Base-by-base conservation (phyloP, 139 green algal species). In the Chlamydomonas applanata region DNA sequence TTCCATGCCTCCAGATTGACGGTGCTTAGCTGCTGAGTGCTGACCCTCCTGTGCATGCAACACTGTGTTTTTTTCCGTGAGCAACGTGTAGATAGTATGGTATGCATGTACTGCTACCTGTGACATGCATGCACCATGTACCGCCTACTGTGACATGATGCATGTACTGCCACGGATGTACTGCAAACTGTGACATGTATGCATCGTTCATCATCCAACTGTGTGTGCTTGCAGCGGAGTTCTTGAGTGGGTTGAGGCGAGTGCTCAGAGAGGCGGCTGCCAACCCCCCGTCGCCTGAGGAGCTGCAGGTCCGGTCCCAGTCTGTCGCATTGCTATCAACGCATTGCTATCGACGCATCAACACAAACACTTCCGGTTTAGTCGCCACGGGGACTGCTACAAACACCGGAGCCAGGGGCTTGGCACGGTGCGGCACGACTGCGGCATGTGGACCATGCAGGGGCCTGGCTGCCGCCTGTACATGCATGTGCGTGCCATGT, bases 171-270 rank as follows among this genome's bases (percentile, higher is more conserved):
- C n/a, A n/a, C n/a, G n/a, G n/a, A n/a, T n/a, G n/a, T n/a, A n/a
- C n/a, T n/a, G n/a, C n/a, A n/a, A n/a, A n/a, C n/a, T n/a, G n/a
- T n/a, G n/a, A n/a, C n/a, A n/a, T n/a, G n/a, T n/a, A n/a, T n/a
- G n/a, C n/a, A 16, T 56, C 46, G 16, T 24, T 13, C 46, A 56
- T 16, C 13, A 56, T 56, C 14, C 46, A 56, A 24, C 13, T 56
- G 46, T 13, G 14, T 56, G 46, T 16, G 53, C 53, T 61, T 29
- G 30, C 62, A 69, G 62, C 77, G 2, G 65, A 59, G 65, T 59
- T 72, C n/a, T 16, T 72, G 25, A 20, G 9, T 22, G 40, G 40
- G 3, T n/a, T 72, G 65, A 35, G 40, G 22, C 65, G 65, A 14
- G 65, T 72, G 36, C 65, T 72, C 19, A 4, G 19, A 3, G 40